Conservation (phyloP, 2,329 filamentous ascomycete species). For the Escovopsis sp. region DNA sequence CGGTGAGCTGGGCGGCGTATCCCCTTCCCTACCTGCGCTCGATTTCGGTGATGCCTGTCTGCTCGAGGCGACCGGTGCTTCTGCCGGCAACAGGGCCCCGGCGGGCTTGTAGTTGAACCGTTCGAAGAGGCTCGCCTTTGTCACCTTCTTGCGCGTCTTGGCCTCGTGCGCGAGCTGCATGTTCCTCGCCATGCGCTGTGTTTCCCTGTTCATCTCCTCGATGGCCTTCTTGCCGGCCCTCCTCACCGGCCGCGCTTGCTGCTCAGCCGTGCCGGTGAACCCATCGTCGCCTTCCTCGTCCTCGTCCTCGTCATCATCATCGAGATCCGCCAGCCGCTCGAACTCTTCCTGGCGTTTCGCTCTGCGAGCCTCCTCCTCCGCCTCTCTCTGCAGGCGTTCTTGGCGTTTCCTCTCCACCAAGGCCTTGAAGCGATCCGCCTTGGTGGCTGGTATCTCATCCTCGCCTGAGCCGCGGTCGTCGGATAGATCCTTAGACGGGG, state of each 20-base stretch:
- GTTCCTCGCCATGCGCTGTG: conserved; percentile 75
- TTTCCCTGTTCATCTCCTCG: conserved; percentile 90
- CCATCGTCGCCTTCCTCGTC: conserved; percentile 24
- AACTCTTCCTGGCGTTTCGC: conserved; percentile 8
- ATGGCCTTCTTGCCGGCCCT: conserved; percentile 91
- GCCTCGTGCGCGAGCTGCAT: conserved; percentile 86
- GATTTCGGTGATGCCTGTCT: conserved; percentile 35
- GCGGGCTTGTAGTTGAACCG: conserved; percentile 59
- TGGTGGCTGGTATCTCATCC: conserved; percentile 30
- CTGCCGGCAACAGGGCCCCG: conserved; percentile 16
- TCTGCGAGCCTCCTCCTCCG: conserved; percentile 35
- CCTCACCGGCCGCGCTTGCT: conserved; percentile 53
- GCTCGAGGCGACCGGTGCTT: conserved; percentile 39
- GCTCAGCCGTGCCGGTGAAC: conserved; percentile 48
- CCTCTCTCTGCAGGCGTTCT: conserved; percentile 54
- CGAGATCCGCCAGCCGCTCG: too few relatives aligned
- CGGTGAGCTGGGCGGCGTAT: conserved; percentile 62
- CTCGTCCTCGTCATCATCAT: too few relatives aligned
- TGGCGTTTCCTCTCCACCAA: conserved; percentile 60
- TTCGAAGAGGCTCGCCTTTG: conserved; percentile 68
- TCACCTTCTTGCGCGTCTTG: conserved; percentile 81
- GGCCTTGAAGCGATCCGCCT: conserved; percentile 51
- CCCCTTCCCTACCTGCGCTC: conserved; percentile 30
- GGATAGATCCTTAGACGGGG: conserved; percentile 13
- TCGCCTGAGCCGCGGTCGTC: conserved; percentile 29